Base-by-base conservation (phyloP, 768 basidiomycete genomes). In the Rhodotorula toruloides region DNA sequence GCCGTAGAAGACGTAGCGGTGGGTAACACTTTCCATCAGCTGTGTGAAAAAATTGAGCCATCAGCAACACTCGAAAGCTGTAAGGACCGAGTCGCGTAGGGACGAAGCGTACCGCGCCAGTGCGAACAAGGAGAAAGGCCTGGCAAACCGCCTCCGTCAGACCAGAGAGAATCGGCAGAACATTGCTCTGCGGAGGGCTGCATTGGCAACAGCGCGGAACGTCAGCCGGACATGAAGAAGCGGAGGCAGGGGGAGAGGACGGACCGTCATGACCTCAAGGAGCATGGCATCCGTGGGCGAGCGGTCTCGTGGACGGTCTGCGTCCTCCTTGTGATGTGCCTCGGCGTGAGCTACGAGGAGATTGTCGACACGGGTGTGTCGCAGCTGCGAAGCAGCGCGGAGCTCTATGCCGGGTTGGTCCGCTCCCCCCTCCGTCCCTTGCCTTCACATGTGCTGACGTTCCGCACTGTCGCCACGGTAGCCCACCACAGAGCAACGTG, bases 301-400 rank as follows among this genome's bases (percentile, higher is more conserved):
- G 21, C n/a, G 21, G 57, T 50, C 27, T 43, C 31, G 27, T 67
- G 65, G 65, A 11, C 42, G 34, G 65, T 67, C 1, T 58, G 57
- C 36, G 27, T 21, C 13, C 60, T 67, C 27, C 43, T 61, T 1
- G 1, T 58, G 13, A 32, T 27, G 10, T 60, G 59, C 59, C 25
- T 44, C 14, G 50, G 49, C 22, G 25, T 60, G 29, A 32, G 40
- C 7, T 32, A 5, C 42, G 59, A 60, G 50, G 59, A 60, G 50
- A 44, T 60, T 12, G 25, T 60, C 32, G 59, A 53, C 32, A 52
- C 59, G 21, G 49, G 17, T 5, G 50, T 44, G 3, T 52, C 59
- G 25, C 59, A 60, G 14, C 2, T 34, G 5, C 49, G 59, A 10
- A 25, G 31, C 13, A 36, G 39, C 40, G 32, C 25, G 0, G 6